Evolutionary conservation across 805 yeast species (phyloP).

Genomic region (Ogataea siamensis): DNA sequence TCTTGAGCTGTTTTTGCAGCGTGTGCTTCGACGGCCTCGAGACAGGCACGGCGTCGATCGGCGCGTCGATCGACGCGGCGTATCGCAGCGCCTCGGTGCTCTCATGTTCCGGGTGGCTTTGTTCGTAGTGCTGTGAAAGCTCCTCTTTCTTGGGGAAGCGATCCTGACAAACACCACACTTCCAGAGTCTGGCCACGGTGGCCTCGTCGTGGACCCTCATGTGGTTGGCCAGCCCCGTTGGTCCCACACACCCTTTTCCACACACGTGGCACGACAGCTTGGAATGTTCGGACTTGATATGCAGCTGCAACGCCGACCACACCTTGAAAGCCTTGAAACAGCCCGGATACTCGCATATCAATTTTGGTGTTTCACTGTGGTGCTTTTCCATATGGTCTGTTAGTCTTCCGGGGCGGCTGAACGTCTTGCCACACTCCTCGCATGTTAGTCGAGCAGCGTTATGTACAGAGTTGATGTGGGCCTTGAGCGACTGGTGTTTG

Average conservation of each 20-base stretch:
- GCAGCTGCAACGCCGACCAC: conserved; percentile 72
- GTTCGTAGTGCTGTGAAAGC: conserved; percentile 53
- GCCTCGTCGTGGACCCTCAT: conserved; percentile 65
- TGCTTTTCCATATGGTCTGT: conserved; percentile 62
- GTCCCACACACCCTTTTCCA: conserved; percentile 71
- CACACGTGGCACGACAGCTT: conserved; percentile 63
- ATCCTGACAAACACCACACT: conserved; percentile 53
- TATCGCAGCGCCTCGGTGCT: conserved; percentile 18
- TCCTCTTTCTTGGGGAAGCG: conserved; percentile 57
- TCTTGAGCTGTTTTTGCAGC: conserved; percentile 42
- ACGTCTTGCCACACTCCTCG: conserved; percentile 59
- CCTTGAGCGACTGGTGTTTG: conserved; percentile 71
- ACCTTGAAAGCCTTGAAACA: conserved; percentile 62
- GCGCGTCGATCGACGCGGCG: background rate
- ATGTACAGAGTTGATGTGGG: conserved; percentile 68
- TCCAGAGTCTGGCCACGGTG: conserved; percentile 59
- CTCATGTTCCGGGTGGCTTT: conserved; percentile 34
- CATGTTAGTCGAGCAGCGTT: conserved; percentile 52
- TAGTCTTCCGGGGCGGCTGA: conserved; percentile 62
- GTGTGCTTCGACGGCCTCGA: conserved; percentile 14
- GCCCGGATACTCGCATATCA: conserved; percentile 61
- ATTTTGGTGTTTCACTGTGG: conserved; percentile 51
- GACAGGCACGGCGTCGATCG: conserved; percentile 4
- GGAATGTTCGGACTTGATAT: conserved; percentile 71
- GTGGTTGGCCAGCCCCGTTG: conserved; percentile 66